Evolutionary conservation across 768 basidiomycete species (phyloP).

Genomic region (Suillus fuscotomentosus): DNA sequence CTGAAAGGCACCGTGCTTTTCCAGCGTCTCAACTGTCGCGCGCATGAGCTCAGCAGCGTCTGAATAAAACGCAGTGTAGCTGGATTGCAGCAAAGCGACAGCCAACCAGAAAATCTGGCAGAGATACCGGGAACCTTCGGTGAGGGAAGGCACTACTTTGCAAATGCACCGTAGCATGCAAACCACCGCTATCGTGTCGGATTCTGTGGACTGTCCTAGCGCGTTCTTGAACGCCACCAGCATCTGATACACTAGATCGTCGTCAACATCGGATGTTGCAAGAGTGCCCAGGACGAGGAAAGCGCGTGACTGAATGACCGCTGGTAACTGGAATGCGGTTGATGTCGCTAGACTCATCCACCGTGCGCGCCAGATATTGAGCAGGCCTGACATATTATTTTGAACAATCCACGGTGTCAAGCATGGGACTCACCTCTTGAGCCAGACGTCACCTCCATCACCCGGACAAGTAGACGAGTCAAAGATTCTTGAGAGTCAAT

Average conservation of each 20-base stretch:
- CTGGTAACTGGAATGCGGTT: conserved; percentile 87
- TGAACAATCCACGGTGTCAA: neutral
- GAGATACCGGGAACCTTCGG: conserved; percentile 69
- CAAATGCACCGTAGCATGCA: conserved; percentile 89
- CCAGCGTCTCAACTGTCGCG: conserved; percentile 63
- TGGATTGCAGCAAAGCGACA: conserved; percentile 78
- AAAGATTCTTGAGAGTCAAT: conserved; percentile 70
- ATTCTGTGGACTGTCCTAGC: conserved; percentile 62
- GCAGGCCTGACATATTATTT: conserved; percentile 46
- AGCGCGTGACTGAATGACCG: conserved; percentile 84
- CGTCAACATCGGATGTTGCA: conserved; percentile 84
- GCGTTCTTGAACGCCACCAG: conserved; percentile 82
- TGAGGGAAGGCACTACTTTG: conserved; percentile 70
- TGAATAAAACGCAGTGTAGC: conserved; percentile 65
- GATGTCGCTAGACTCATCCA: conserved; percentile 92
- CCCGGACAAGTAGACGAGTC: conserved; percentile 56
- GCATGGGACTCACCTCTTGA: conserved; percentile 54
- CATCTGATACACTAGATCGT: conserved; percentile 92
- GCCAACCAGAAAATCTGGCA: conserved; percentile 84
- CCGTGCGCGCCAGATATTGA: conserved; percentile 89
- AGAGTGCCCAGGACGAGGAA: conserved; percentile 83
- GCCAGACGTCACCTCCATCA: conserved; percentile 64
- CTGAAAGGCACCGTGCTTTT: conserved; percentile 56
- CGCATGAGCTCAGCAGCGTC: conserved; percentile 70
- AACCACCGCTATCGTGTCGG: conserved; percentile 69